A percentile compares a stretch with the other conserved stretches of the same genome.
These are phyloP conservation scores for Corylus heterophylla DNA, from an alignment of 306 rosid genomes.

Conservation along the genomic window DNA sequence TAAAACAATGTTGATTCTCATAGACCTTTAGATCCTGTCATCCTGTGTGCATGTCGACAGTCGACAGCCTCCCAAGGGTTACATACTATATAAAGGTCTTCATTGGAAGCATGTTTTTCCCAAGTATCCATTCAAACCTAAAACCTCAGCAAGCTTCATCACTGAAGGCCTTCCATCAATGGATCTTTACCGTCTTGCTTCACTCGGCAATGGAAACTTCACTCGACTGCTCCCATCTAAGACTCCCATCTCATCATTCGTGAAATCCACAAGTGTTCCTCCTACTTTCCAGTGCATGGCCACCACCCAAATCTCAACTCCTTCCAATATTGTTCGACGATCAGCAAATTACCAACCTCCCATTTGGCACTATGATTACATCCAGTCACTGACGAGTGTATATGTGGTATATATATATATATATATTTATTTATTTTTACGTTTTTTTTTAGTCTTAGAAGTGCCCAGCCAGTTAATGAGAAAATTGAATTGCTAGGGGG, in stretches of 20 bases:
- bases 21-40: no score
- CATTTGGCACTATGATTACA: conserved; percentile 22
- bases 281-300: neutral
- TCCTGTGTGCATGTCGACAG: no score
- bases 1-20: no score
- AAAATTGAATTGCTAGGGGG: conserved; percentile 9
- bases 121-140: neutral
- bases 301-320: neutral
- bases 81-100: no score
- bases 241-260: neutral
- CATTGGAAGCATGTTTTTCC: no score
- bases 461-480: neutral
- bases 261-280: neutral
- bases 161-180: neutral
- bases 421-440: neutral
- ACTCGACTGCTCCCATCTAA: neutral
- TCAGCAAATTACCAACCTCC: conserved; percentile 27
- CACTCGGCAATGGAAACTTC: neutral
- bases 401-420: neutral
- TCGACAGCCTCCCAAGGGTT: no score
- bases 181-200: neutral
- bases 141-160: neutral
- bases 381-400: conserved; percentile 12
- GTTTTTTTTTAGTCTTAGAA: neutral
- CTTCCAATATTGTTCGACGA: conserved; percentile 3